Conservation (phyloP, 805 yeast species). For the Kodamaea laetipori region DNA sequence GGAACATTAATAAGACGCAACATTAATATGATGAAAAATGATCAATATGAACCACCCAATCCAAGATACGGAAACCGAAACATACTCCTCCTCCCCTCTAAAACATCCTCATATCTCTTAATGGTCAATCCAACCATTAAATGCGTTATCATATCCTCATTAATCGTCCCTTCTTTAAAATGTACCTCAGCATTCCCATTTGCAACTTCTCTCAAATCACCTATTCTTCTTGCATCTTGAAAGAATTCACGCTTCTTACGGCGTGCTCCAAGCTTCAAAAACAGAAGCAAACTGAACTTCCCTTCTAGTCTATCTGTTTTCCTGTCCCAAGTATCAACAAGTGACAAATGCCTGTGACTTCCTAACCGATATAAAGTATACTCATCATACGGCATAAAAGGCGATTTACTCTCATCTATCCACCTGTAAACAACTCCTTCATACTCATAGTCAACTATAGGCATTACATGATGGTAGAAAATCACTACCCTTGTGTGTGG, state of each 20-base stretch:
- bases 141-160: constrained; percentile 5
- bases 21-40: too few relatives aligned
- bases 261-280: constrained; percentile 4
- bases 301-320: not conserved
- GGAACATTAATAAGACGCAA: too few relatives aligned
- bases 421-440: constrained; percentile 7
- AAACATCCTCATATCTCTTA: constrained; percentile 5
- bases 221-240: constrained; percentile 6
- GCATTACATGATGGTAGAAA: constrained; percentile 6
- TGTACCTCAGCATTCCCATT: constrained; percentile 4
- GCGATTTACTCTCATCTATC: constrained; percentile 6
- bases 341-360: not conserved
- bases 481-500: constrained; percentile 2
- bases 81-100: constrained; percentile 1
- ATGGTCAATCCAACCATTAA: constrained; percentile 5
- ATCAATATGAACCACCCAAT: too few relatives aligned
- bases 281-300: not conserved
- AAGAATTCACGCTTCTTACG: constrained; percentile 5
- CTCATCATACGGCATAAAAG: constrained; percentile 2
- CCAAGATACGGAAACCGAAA: not conserved
- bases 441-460: constrained; percentile 5
- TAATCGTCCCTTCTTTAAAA: not conserved
- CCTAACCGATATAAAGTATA: constrained; percentile 4
- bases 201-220: constrained; percentile 5
- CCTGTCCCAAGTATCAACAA: constrained; percentile 6